Evolutionary conservation across 2,329 filamentous ascomycete genomes (phyloP).

Genomic region (Fusarium setosum): DNA sequence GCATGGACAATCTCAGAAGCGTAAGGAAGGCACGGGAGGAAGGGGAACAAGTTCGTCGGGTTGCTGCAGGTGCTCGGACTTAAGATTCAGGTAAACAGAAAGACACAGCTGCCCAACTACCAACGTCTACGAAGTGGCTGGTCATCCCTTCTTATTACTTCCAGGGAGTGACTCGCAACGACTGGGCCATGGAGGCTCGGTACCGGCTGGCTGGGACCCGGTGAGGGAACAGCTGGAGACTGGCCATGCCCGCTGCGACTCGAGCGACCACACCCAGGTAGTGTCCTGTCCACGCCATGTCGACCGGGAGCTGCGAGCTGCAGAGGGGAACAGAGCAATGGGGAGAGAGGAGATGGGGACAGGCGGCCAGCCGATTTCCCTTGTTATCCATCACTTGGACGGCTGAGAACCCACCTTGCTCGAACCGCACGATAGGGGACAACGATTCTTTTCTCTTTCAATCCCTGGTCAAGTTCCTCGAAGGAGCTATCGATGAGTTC

Average conservation of each 20-base stretch:
- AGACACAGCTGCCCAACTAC: constrained; percentile 7
- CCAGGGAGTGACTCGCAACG: constrained; percentile 32
- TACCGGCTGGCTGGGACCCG: constrained; percentile 39
- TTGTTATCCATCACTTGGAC: neutral
- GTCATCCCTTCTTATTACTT: constrained; percentile 33
- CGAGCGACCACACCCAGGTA: constrained; percentile 30
- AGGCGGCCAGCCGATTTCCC: neutral
- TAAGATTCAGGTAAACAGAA: constrained; percentile 2
- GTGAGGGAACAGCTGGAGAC: constrained; percentile 37
- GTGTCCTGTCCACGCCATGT: constrained; percentile 19
- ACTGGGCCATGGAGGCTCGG: constrained; percentile 32
- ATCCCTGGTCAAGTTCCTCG: constrained; percentile 13
- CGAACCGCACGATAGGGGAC: constrained; percentile 1
- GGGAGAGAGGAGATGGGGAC: constrained; percentile 4
- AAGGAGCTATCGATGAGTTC: constrained; percentile 19
- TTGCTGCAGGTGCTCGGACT: constrained; percentile 22
- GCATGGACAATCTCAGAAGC: constrained; percentile 1
- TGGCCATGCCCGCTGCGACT: constrained; percentile 22
- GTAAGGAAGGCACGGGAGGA: neutral
- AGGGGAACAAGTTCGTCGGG: neutral
- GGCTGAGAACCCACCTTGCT: constrained; percentile 1
- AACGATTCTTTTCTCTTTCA: neutral
- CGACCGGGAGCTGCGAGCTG: too few species aligned
- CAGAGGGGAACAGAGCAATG: constrained; percentile 13
- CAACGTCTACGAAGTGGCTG: constrained; percentile 28